These are phyloP conservation scores for Wolfiporia cocos DNA, from an alignment of 1,284 basidiomycete species.

Conservation along the genomic window DNA sequence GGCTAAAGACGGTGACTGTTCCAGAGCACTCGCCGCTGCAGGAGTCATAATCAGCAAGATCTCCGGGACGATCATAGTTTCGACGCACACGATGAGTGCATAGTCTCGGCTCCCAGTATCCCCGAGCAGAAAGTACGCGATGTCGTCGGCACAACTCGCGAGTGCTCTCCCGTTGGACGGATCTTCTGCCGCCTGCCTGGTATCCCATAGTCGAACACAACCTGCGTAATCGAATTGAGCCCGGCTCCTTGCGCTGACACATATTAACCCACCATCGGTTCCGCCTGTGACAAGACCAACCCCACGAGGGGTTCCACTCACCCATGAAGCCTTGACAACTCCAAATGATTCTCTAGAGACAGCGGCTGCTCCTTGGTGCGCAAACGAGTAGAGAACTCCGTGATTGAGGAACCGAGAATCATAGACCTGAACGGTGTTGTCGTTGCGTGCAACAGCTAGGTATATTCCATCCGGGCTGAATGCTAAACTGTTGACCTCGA, in stretches of 20 bases:
- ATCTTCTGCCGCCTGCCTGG: neutral
- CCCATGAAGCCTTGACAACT: neutral
- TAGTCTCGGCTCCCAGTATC: neutral
- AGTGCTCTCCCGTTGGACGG: neutral
- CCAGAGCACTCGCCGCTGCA: neutral
- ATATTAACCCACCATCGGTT: neutral
- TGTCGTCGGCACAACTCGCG: neutral
- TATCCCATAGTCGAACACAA: neutral
- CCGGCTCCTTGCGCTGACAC: neutral
- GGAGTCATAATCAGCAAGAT: neutral
- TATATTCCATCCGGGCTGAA: conserved; percentile 59
- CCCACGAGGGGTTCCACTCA: neutral
- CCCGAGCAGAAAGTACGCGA: neutral
- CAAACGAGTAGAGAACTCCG: conserved; percentile 39
- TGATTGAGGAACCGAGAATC: conserved; percentile 48
- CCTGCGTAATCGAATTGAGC: neutral
- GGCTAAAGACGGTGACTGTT: neutral
- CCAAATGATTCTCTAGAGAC: neutral
- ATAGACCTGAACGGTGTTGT: conserved; percentile 56
- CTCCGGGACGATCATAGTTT: neutral
- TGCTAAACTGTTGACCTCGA: conserved; percentile 41
- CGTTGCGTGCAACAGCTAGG: conserved; percentile 51
- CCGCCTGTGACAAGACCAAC: neutral
- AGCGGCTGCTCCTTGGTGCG: conserved; percentile 29
- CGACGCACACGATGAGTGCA: neutral